These are phyloP conservation scores for Lentinula guzmanii DNA, from an alignment of 768 basidiomycete species.

Conservation along the genomic window DNA sequence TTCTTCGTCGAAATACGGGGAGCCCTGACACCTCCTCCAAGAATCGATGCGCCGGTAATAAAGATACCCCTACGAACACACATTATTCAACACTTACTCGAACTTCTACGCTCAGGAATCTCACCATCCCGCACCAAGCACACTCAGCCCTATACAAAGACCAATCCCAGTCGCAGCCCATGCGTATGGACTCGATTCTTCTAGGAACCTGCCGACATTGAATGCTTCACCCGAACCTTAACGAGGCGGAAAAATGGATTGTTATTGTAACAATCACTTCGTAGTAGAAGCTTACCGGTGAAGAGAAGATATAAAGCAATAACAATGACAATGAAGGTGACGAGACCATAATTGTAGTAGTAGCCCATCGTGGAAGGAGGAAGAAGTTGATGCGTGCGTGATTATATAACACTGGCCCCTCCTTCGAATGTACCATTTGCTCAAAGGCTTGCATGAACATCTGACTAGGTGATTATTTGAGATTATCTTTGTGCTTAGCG, in stretches of 20 bases:
- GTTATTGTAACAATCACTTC: neutral
- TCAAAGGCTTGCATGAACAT: conserved; percentile 88
- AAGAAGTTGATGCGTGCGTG: conserved; percentile 8
- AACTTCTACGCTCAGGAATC: conserved; percentile 18
- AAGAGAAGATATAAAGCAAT: conserved; percentile 86
- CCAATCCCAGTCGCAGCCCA: conserved; percentile 92
- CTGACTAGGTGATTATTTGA: conserved; percentile 58
- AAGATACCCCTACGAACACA: conserved; percentile 80
- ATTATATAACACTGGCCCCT: neutral
- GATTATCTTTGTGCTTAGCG: neutral
- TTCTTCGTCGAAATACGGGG: conserved; percentile 97
- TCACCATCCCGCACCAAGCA: conserved; percentile 93
- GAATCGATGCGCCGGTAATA: conserved; percentile 92
- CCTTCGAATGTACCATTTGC: conserved; percentile 80
- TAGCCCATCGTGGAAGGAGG: conserved; percentile 35
- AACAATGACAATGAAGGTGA: conserved; percentile 53
- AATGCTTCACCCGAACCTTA: conserved; percentile 85
- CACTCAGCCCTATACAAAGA: conserved; percentile 88
- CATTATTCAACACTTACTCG: neutral
- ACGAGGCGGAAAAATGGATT: neutral
- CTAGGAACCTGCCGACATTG: conserved; percentile 91
- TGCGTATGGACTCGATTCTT: conserved; percentile 88
- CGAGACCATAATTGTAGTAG: conserved; percentile 67
- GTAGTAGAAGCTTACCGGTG: conserved; percentile 52
- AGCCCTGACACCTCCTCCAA: conserved; percentile 91